These are phyloP conservation scores for Penicillium sp. DNA, from an alignment of 2,329 filamentous ascomycete genomes.

Conservation along the genomic window DNA sequence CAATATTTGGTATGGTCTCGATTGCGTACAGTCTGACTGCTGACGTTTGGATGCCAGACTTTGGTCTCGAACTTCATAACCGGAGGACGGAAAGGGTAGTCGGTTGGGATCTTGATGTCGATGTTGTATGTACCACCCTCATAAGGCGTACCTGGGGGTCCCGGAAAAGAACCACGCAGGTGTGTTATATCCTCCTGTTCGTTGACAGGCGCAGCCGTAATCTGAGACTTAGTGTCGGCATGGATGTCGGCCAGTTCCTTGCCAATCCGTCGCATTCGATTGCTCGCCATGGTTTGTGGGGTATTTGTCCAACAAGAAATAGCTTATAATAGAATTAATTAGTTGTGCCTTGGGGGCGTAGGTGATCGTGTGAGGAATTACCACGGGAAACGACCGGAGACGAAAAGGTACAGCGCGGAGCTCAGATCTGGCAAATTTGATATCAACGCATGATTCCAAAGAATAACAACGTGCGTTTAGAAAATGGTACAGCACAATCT, in stretches of 20 bases:
- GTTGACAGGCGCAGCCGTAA: slow-evolving; percentile 65
- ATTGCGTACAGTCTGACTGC: slow-evolving; percentile 79
- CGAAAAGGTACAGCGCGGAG: background rate
- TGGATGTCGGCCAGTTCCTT: slow-evolving; percentile 53
- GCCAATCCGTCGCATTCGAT: slow-evolving; percentile 57
- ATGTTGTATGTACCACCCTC: slow-evolving; percentile 80
- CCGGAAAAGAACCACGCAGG: slow-evolving; percentile 78
- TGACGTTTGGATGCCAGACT: slow-evolving; percentile 97
- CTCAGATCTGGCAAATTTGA: background rate
- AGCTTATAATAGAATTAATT: background rate
- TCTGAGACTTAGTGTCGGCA: slow-evolving; percentile 72
- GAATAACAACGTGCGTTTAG: too few species aligned
- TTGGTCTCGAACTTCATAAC: slow-evolving; percentile 88
- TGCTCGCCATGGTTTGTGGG: slow-evolving; percentile 52
- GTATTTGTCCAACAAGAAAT: background rate
- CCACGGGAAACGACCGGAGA: background rate
- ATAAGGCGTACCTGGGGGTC: slow-evolving; percentile 91
- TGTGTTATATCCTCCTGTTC: slow-evolving; percentile 73
- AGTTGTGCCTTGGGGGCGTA: background rate
- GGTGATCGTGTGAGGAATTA: background rate
- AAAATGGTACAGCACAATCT: background rate
- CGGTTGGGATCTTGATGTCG: slow-evolving; percentile 81
- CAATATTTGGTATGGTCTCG: background rate
- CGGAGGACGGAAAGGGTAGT: slow-evolving; percentile 92
- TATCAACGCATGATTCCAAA: background rate